These are phyloP conservation scores for Beauveria pseudobassiana DNA, from an alignment of 2,329 filamentous ascomycete genomes.

Conservation along the genomic window DNA sequence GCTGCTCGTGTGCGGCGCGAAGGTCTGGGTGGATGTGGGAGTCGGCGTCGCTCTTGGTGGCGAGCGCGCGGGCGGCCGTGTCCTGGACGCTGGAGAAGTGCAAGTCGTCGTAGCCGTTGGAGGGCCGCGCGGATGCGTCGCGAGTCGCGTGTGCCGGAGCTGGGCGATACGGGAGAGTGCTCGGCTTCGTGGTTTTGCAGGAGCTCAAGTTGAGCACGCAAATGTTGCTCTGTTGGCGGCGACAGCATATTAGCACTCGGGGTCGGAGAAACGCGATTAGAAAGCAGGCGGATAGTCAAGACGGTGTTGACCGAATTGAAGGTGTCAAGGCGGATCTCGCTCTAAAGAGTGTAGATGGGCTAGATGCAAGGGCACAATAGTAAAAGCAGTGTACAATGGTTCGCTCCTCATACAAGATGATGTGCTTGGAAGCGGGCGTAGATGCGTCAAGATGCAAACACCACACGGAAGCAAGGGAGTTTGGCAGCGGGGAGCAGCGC, in stretches of 20 bases:
- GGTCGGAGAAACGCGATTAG: neutral
- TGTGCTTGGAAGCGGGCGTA: neutral
- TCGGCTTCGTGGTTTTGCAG: conserved; percentile 32
- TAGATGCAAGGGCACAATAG: neutral
- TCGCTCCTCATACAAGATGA: neutral
- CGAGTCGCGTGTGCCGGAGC: conserved; percentile 5
- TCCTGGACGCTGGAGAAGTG: conserved; percentile 25
- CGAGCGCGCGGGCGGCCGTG: conserved; percentile 24
- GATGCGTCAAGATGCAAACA: neutral
- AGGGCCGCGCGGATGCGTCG: conserved; percentile 19
- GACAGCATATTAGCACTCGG: conserved; percentile 11
- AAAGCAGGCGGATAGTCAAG: neutral
- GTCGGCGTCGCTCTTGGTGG: conserved; percentile 31
- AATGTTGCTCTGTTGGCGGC: conserved; percentile 30
- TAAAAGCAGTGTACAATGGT: neutral
- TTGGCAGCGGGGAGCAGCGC: neutral
- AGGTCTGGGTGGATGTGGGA: conserved; percentile 43
- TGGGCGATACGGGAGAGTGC: conserved; percentile 16
- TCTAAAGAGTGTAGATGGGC: neutral
- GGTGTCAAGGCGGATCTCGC: neutral
- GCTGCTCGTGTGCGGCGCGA: conserved; percentile 21
- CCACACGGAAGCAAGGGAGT: neutral
- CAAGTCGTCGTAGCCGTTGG: conserved; percentile 41
- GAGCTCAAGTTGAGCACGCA: conserved; percentile 38
- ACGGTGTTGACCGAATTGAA: too few relatives aligned